phyloP scores from a whole-genome alignment of 2,329 filamentous ascomycete species.

The Fusarium sp. region DNA sequence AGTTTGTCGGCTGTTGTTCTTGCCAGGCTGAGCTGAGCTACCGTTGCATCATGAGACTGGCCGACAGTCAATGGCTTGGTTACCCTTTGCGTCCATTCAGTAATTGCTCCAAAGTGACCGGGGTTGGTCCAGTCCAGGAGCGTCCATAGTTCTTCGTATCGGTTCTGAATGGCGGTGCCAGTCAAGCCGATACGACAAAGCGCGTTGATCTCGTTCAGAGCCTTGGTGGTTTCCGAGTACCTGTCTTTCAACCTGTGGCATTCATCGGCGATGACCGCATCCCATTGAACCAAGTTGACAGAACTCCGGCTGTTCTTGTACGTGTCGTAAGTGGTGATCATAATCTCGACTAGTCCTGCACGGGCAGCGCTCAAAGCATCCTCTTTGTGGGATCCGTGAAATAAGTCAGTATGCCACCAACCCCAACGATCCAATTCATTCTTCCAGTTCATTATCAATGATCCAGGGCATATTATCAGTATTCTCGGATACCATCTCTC shows the following conservation, averaged over 20 bases:
- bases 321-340: conserved; percentile 94
- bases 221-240: conserved; percentile 79
- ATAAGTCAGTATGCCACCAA: conserved; percentile 91
- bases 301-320: conserved; percentile 80
- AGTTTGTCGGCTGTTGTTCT: conserved; percentile 86
- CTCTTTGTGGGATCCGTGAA: conserved; percentile 77
- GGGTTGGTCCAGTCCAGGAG: conserved; percentile 97
- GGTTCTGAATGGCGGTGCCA: conserved; percentile 97
- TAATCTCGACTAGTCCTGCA: conserved; percentile 83
- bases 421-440: conserved; percentile 90
- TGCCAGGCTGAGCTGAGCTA: conserved; percentile 82
- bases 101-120: conserved; percentile 71
- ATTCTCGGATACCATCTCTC: conserved; percentile 80
- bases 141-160: conserved; percentile 97
- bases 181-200: conserved; percentile 93
- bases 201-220: conserved; percentile 91
- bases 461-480: conserved; percentile 89
- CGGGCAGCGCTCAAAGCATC: conserved; percentile 78
- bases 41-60: conserved; percentile 91
- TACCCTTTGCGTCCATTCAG: conserved; percentile 83
- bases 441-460: conserved; percentile 90
- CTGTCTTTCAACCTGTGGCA: conserved; percentile 90
- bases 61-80: conserved; percentile 84
- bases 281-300: conserved; percentile 90
- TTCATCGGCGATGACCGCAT: conserved; percentile 94